Conservation (phyloP, 306 rosid species). For the Carpinus fangiana region DNA sequence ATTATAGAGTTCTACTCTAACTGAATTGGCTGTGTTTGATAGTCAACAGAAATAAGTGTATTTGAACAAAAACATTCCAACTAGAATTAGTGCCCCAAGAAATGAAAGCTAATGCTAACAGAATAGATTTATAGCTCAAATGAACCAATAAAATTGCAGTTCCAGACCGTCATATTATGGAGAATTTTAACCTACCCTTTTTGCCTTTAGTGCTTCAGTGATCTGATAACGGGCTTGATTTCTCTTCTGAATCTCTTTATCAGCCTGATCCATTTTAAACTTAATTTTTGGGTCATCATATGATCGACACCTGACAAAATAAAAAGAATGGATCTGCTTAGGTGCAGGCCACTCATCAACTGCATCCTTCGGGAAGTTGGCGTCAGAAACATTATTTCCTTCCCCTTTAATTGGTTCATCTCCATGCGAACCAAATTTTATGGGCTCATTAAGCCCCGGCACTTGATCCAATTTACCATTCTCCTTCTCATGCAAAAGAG, state of each 20-base stretch:
- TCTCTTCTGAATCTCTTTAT: constrained; percentile 63
- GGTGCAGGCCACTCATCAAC: constrained; percentile 97
- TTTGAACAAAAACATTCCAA: not conserved
- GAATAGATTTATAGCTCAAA: not conserved
- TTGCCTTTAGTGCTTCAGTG: constrained; percentile 77
- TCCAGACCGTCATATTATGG: constrained; percentile 12
- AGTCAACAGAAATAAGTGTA: too few species aligned
- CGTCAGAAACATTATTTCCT: constrained; percentile 42
- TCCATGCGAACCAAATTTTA: constrained; percentile 85
- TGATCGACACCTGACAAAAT: constrained; percentile 61
- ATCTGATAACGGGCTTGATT: constrained; percentile 72
- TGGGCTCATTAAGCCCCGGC: constrained; percentile 46
- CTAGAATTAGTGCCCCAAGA: not conserved
- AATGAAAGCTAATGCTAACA: not conserved
- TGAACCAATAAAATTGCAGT: not conserved
- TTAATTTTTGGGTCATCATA: constrained; percentile 79
- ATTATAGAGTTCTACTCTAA: not conserved
- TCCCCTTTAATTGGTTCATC: constrained; percentile 67
- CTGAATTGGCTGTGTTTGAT: too few species aligned
- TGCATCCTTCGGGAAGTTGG: constrained; percentile 61
- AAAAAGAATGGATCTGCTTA: constrained; percentile 75
- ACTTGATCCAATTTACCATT: constrained; percentile 62
- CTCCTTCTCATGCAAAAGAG: constrained; percentile 45
- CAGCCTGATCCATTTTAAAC: constrained; percentile 62
- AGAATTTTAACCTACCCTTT: constrained; percentile 68